Percentiles rank a stretch among this genome's conserved stretches.
Evolutionary conservation across 768 basidiomycete genomes (phyloP).

Genomic region (Auriscalpium orientale): DNA sequence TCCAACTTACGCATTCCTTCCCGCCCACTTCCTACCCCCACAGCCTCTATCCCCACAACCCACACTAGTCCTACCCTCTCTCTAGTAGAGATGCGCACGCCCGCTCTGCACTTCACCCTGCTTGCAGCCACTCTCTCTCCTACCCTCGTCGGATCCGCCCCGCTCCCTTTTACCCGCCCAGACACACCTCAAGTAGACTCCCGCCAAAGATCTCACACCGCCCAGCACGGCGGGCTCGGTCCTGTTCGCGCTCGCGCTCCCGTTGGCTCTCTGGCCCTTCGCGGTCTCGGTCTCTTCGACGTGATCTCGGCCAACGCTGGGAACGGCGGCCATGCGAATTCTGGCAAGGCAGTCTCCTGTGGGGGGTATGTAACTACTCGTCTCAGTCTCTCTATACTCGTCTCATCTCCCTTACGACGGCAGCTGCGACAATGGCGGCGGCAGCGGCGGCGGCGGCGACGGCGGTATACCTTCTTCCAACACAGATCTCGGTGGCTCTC

Average conservation of each 20-base stretch:
- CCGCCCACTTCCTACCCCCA: background rate
- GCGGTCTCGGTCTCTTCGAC: conserved; percentile 12
- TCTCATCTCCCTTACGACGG: background rate
- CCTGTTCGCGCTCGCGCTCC: conserved; percentile 2
- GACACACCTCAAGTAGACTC: conserved; percentile 5
- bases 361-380: conserved; percentile 3
- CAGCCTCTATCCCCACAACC: background rate
- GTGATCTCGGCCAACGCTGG: conserved; percentile 10
- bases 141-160: conserved; percentile 12
- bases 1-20: background rate
- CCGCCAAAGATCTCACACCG: conserved; percentile 5
- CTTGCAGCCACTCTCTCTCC: conserved; percentile 16
- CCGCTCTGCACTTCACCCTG: conserved; percentile 12
- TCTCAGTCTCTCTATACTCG: background rate
- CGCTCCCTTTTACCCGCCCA: conserved; percentile 9
- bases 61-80: background rate
- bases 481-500: background rate
- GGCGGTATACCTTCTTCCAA: too few species aligned
- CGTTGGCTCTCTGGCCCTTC: background rate
- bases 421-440: background rate
- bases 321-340: conserved; percentile 14
- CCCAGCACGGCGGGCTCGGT: conserved; percentile 10
- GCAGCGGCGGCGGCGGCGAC: too few species aligned
- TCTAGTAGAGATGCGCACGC: conserved; percentile 8
- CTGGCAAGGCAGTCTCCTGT: conserved; percentile 7